Base-by-base conservation (phyloP, 345 rosid species). In the Eucalyptus leucophloia region DNA sequence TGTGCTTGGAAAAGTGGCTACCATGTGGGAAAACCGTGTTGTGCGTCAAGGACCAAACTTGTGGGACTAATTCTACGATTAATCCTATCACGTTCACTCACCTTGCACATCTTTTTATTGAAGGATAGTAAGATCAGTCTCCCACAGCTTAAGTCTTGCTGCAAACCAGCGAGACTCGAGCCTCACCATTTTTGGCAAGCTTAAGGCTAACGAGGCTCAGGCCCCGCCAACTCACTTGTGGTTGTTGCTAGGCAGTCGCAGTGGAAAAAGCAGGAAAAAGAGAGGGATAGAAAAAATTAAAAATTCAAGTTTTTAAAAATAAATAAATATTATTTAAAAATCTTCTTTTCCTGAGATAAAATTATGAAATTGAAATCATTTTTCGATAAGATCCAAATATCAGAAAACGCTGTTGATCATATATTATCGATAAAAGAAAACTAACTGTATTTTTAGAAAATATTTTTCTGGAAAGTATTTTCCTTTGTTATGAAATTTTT, bases 191-290 rank as follows among this genome's bases (percentile, higher is more conserved):
- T 56, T 24, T 24, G 30, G 62, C 62, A 9, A 56, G 30, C 30
- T 24, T 24, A 24, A 24, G 62, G 62, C 30, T 24, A 24, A 0
- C 30, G 0, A 56, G 14, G 7, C 62, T 56, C 0, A 0, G 0
- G 62, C 62, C 7, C 0, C 3, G 13, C 62, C 30, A 56, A 0
- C 28, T 23, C 30, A 24, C 30, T 24, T 56, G 62, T 56, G 62
- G 0, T 24, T 24, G 13, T 56, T 0, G 3, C 28, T 0, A 56
- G 13, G 30, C 14, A 9, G 0, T 56, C 30, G 3, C 0, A 0
- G 1, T 24, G 62, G 30, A 56, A 0, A 0, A 56, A 24, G 62
- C 30, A 56, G 30, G 28, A 56, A 56, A 24, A 56, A 56, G 1
- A 23, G 0, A 56, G 6, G 1, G 28, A 56, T 23, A 56, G 5